These are phyloP conservation scores for Arthrobotrys pseudoclavata DNA, from an alignment of 2,329 filamentous ascomycete species.

Conservation along the genomic window DNA sequence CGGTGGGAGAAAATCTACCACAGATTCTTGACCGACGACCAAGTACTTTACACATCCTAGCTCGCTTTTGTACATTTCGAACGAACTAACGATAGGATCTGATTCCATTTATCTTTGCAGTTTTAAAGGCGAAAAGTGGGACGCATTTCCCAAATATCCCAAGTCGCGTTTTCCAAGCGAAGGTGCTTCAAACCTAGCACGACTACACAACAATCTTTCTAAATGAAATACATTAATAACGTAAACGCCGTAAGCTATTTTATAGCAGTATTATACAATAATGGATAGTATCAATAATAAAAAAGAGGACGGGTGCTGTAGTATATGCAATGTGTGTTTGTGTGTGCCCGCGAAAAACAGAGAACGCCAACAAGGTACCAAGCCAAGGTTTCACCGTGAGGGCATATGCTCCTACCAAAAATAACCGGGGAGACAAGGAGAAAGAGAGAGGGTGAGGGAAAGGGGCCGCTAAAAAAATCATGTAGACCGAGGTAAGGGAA, in stretches of 20 bases:
- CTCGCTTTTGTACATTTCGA: too few species aligned
- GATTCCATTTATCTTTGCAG: too few species aligned
- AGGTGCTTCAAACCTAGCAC: too few species aligned
- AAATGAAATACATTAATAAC: conserved; percentile 9
- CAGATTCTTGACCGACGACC: too few species aligned
- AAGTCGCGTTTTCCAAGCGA: too few species aligned
- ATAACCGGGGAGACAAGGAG: conserved; percentile 8
- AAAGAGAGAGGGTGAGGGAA: neutral
- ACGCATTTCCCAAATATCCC: too few species aligned
- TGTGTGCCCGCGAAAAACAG: conserved; percentile 9
- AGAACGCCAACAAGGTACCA: conserved; percentile 21
- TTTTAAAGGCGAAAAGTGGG: too few species aligned
- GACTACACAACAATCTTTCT: neutral
- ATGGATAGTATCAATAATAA: conserved; percentile 13
- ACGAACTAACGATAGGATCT: too few species aligned
- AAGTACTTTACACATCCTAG: too few species aligned
- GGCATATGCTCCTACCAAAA: conserved; percentile 27
- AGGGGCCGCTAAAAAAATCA: conserved; percentile 15
- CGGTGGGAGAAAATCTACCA: too few species aligned
- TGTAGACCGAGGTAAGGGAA: conserved; percentile 22
- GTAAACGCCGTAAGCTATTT: conserved; percentile 12
- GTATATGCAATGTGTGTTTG: conserved; percentile 14
- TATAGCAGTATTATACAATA: conserved; percentile 31
- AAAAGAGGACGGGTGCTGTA: conserved; percentile 2
- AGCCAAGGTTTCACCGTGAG: conserved; percentile 17